Base-by-base conservation (phyloP, 2,329 filamentous ascomycete species). In the Lomentospora prolificans region DNA sequence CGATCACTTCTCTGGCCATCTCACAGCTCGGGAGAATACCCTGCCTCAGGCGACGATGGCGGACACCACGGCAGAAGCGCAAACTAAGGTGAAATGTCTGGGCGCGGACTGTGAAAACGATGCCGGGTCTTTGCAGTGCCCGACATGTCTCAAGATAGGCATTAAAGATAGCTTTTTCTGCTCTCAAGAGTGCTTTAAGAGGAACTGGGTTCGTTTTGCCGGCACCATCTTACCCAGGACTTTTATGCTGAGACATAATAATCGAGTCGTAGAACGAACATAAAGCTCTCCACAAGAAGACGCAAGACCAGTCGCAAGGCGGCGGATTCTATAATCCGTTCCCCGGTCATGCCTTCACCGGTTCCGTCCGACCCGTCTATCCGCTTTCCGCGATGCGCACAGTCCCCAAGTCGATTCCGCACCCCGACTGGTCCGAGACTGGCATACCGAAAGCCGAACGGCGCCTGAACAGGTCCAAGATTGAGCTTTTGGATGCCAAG, bases 121-220 rank as follows among this genome's bases (percentile, higher is more conserved):
- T 61, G 91, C 91, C 57, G 86, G 89, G 58, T 78, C 85, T 56
- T 75, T 99, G 50, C 91, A 97, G 71, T 99, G 94, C 71, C 94
- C 94, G 56, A 97, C 89, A 52, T 99, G 94, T 69, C 79, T 96
- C 65, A 96, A 96, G 73, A 75, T 91, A 48, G 89, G 87, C 55
- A 85, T 85, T 64, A 84, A 90, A 67, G 89, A 94, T 66, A 95
- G 90, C 75, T 96, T 84, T 73, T 99, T 97, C 75, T 99, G 94
- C 76, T 90, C 90, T 27, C 94, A 99, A 71, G 94, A 97, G 64
- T 99, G 94, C 77, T 99, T 99, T 75, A 97, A 96, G 79, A 86
- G 84, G 71, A 99, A 90, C 77, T 99, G 94, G 94, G 94, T 97
- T 83, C 64, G 82, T 64, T 63, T 44, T 53, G n/a, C 22, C 2